Evolutionary conservation across 192 early-diverging fungal species (phyloP).

Genomic region (Mortierella alpina): DNA sequence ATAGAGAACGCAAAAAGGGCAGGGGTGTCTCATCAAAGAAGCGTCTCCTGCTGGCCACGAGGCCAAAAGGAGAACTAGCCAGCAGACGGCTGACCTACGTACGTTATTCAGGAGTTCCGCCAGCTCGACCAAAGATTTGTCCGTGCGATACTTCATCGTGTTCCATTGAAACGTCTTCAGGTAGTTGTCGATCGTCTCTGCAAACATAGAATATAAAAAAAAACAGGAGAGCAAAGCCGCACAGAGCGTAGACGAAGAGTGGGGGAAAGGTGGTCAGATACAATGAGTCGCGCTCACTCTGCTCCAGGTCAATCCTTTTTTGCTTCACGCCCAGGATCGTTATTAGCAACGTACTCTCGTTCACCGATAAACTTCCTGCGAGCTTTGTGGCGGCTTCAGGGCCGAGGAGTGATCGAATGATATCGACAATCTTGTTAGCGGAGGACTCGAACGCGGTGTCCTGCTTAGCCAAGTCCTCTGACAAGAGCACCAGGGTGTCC

Average conservation of each 20-base stretch:
- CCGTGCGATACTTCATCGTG: conserved; percentile 94
- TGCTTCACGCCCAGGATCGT: not conserved
- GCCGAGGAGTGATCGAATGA: conserved; percentile 79
- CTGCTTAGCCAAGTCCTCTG: conserved; percentile 92
- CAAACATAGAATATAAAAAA: conserved; percentile 15
- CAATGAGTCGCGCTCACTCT: not conserved
- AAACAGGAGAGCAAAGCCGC: conserved; percentile 5
- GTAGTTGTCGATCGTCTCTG: conserved; percentile 90
- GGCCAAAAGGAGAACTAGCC: too few relatives aligned
- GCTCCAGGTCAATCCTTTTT: not conserved
- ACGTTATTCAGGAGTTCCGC: conserved; percentile 82
- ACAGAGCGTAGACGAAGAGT: not conserved
- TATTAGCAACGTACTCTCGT: conserved; percentile 76
- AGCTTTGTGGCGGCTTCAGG: conserved; percentile 66
- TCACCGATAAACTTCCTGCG: conserved; percentile 74
- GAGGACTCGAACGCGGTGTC: conserved; percentile 83
- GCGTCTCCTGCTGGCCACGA: too few relatives aligned
- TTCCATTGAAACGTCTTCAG: conserved; percentile 94
- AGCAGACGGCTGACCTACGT: conserved; percentile 4
- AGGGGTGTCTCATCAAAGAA: not conserved
- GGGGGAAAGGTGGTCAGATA: not conserved
- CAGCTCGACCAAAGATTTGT: conserved; percentile 91
- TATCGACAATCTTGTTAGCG: conserved; percentile 86
- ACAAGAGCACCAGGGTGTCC: conserved; percentile 91
- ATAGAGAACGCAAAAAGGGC: not conserved